Conservation (phyloP, 495 filamentous ascomycete species). For the Delitschia confertaspora region DNA sequence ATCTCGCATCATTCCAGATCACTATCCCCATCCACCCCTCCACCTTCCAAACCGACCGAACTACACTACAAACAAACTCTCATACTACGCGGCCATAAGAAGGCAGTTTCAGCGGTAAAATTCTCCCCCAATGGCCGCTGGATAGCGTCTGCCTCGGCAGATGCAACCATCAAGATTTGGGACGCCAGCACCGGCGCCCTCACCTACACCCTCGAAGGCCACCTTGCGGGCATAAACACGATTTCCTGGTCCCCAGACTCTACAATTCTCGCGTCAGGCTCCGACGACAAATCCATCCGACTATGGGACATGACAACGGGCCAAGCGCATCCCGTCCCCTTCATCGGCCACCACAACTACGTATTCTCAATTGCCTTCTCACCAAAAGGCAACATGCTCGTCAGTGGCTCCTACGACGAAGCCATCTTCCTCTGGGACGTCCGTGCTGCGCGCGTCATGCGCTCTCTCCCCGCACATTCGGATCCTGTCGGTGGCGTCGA, state of each 20-base stretch:
- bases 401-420: conserved; percentile 91
- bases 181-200: conserved; percentile 66
- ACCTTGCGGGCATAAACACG: conserved; percentile 83
- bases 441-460: conserved; percentile 70
- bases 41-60: conserved; percentile 36
- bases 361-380: conserved; percentile 88
- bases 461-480: conserved; percentile 84
- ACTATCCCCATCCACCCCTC: conserved; percentile 1
- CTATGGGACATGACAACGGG: conserved; percentile 80
- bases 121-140: conserved; percentile 83
- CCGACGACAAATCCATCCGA: conserved; percentile 91
- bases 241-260: conserved; percentile 88
- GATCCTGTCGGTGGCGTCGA: conserved; percentile 91
- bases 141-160: conserved; percentile 72
- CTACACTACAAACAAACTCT: conserved; percentile 54
- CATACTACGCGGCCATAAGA: conserved; percentile 64
- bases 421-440: conserved; percentile 97
- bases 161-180: conserved; percentile 86
- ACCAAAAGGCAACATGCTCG: conserved; percentile 93
- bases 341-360: conserved; percentile 90
- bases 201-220: conserved; percentile 82
- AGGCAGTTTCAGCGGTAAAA: conserved; percentile 73
- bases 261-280: conserved; percentile 75
- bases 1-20: neutral
- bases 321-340: conserved; percentile 53